phyloP scores from a whole-genome alignment of 129 eudicot species.

The Scalesia atractyloides region DNA sequence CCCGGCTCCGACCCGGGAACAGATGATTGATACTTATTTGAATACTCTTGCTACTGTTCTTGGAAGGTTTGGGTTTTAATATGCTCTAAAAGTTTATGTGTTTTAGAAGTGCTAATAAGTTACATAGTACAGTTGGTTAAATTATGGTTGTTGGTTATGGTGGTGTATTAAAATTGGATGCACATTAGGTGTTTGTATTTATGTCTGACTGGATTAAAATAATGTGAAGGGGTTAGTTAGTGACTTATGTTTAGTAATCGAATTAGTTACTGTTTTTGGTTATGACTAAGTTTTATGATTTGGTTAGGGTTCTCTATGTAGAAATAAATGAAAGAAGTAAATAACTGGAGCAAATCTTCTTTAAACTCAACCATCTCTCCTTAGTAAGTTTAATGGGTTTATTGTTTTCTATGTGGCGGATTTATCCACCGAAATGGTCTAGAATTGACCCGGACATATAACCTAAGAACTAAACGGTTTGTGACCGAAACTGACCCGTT shows the following conservation, averaged over 20 bases:
- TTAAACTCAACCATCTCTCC: neutral
- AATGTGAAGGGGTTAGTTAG: neutral
- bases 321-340: neutral
- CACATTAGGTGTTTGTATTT: conserved; percentile 12
- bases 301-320: neutral
- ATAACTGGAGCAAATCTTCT: neutral
- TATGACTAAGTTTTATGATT: neutral
- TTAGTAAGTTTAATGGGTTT: no score
- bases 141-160: conserved; percentile 4
- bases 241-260: neutral
- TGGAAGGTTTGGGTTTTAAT: conserved; percentile 58
- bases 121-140: neutral
- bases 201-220: neutral
- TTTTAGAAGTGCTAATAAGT: neutral
- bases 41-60: conserved; percentile 87
- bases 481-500: no score
- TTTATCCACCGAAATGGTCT: no score
- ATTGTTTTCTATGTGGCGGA: no score
- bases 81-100: neutral
- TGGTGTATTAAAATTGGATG: conserved; percentile 12
- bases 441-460: no score
- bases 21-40: conserved; percentile 94
- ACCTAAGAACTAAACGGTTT: no score
- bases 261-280: neutral
- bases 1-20: conserved; percentile 84